These are phyloP conservation scores for Exophiala viscosa DNA, from an alignment of 2,329 filamentous ascomycete genomes.

Conservation along the genomic window DNA sequence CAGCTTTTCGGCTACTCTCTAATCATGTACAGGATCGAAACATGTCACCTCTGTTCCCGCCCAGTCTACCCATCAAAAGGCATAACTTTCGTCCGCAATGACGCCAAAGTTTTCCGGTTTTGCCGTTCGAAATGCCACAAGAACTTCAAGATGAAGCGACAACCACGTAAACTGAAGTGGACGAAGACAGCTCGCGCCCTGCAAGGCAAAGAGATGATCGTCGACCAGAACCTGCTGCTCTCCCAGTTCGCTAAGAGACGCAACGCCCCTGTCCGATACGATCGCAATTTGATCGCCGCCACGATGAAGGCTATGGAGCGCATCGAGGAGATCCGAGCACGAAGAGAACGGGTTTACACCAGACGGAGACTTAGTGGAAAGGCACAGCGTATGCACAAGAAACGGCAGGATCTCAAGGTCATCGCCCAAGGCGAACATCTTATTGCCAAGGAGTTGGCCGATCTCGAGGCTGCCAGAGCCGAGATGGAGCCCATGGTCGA, in stretches of 20 bases:
- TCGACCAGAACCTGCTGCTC: constrained; percentile 76
- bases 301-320: constrained; percentile 91
- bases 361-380: constrained; percentile 90
- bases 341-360: constrained; percentile 88
- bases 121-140: constrained; percentile 67
- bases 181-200: constrained; percentile 87
- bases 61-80: constrained; percentile 64
- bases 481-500: constrained; percentile 31
- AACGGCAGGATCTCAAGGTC: constrained; percentile 76
- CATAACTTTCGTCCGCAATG: constrained; percentile 66
- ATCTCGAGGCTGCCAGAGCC: constrained; percentile 52
- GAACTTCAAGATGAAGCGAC: constrained; percentile 96
- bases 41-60: constrained; percentile 68
- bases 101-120: constrained; percentile 64
- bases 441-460: constrained; percentile 66
- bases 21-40: constrained; percentile 44
- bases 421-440: constrained; percentile 91
- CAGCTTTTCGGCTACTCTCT: background rate
- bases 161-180: constrained; percentile 95
- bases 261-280: constrained; percentile 93
- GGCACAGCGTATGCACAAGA: constrained; percentile 65
- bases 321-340: constrained; percentile 76
- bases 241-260: constrained; percentile 80
- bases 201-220: constrained; percentile 82
- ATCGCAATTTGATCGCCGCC: constrained; percentile 81